Evolutionary conservation across 2,329 filamentous ascomycete genomes (phyloP), one percentile per base, ranked within the genome.

Genomic region (Fusarium anthophilum): DNA sequence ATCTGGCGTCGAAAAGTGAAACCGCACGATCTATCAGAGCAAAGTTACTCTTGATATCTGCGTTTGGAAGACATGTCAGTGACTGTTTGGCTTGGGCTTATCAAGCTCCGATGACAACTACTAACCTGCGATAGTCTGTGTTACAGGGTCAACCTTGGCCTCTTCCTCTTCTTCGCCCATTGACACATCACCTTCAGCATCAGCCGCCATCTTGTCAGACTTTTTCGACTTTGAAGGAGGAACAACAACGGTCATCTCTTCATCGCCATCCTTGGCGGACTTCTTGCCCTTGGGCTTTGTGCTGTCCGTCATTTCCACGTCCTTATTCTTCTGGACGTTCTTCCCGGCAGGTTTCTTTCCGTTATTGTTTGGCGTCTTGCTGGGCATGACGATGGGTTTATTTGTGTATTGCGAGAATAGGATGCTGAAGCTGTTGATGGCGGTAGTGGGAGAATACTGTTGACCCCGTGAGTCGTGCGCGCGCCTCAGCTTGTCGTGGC

Each of bases 11-110:
- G 83, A 98, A 99, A 79, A 97, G 91, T 75, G 92, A 89, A 74
- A 99, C 96, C 76, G 95, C 96, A 80, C 95, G 93, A 80, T 98
- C 95, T 80, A 99, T 89, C 75, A 99, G 89, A 59, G 91, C 90
- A 81, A 98, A 98, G 85, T 97, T 98, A 88, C 90, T 92, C 85
- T 95, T 96, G 86, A 99, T 97, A 83, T 98, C 96, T 98, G 81
- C 44, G 65, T 56, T 30, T 32, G 72, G 37, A 41, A 35, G n/a
- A 45, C 44, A 54, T 44, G 70, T 80, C 63, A 81, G 78, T 64
- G 13, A 59, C 53, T 63, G 68, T 32, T 50, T 48, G 53, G n/a
- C 51, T 26, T 43, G 26, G 41, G 30, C 62, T 39, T 47, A 24
- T 44, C 39, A 30, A 53, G 30, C 54, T 54, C 13, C 24, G 15